Base-by-base conservation (phyloP, 495 filamentous ascomycete genomes). In the Rhypophila decipiens region DNA sequence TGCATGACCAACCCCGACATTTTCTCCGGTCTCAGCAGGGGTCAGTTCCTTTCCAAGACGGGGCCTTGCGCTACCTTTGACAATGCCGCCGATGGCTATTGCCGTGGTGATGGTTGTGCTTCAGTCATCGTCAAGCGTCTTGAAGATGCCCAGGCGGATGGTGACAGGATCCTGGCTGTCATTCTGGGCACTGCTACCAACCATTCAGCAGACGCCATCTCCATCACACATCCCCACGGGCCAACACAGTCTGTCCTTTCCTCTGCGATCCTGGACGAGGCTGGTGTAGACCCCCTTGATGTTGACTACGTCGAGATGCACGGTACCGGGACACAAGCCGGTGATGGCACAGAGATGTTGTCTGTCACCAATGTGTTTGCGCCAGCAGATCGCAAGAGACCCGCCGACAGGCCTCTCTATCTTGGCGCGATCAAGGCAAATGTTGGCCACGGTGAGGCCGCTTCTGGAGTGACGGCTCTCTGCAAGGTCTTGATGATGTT, bases 401-500 rank as follows among this genome's bases (percentile, higher is more conserved):
- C 76, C 3, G 72, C 76, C 1, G 79, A 83, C 34, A 79, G 86
- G 58, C 81, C 87, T 1, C 77, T 96, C 4, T 80, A 86, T 52
- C 73, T 96, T 1, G 91, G 91, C 15, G 82, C 90, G 0, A 80
- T 88, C 29, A 96, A 96, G 57, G 78, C 91, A 1, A 96, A 95
- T 48, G 75, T 96, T 22, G 90, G 90, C 2, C 91, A 96, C 64
- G 89, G 83, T 27, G 90, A 96, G 59, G 86, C 89, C 34, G 88
- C 84, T 0, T 94, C 90, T 37, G 90, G 90, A 45, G 77, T 93
- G 24, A 85, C 85, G 1, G 81, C 86, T 2, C 72, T 96, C 18
- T 74, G 88, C 62, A 96, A 96, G 66, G 80, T 91, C 1, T 63
- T 96, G 40, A 63, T 95, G 65, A 96, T 96, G 90, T 68, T 96